These are phyloP conservation scores for Cytospora chrysosperma DNA, from an alignment of 2,329 filamentous ascomycete species.

Conservation along the genomic window DNA sequence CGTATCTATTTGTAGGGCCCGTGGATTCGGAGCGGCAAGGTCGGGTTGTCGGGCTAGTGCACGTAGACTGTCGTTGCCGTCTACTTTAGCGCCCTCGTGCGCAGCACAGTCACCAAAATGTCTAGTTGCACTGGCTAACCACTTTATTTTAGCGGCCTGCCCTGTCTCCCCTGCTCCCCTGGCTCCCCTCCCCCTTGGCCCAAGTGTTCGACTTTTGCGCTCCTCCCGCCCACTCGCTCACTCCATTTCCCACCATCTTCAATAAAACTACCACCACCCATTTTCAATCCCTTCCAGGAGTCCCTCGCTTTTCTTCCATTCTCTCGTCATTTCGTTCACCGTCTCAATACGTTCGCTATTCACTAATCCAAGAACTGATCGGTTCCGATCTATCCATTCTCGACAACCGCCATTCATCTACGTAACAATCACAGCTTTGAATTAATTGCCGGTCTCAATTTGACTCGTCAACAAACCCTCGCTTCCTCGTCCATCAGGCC, in stretches of 20 bases:
- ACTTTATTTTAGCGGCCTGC: background rate
- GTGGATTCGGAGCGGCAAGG: background rate
- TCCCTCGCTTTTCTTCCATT: conserved; percentile 13
- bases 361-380: background rate
- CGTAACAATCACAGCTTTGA: background rate
- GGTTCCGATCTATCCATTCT: background rate
- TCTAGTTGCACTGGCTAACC: background rate
- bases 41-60: background rate
- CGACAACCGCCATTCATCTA: background rate
- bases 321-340: conserved; percentile 17
- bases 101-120: background rate
- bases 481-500: conserved; percentile 1
- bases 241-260: conserved; percentile 13
- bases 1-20: background rate
- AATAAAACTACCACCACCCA: conserved; percentile 11
- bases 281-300: background rate
- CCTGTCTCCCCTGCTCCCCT: background rate
- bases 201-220: too few relatives aligned
- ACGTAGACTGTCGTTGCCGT: background rate
- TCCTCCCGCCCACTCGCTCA: background rate
- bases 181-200: background rate
- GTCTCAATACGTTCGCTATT: conserved; percentile 2
- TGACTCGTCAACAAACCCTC: background rate
- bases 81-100: background rate
- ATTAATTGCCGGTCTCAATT: background rate